Percentiles rank a stretch among this genome's conserved stretches.
These are phyloP conservation scores for Petunia axillaris DNA, from an alignment of 257 asterid genomes.

Conservation along the genomic window DNA sequence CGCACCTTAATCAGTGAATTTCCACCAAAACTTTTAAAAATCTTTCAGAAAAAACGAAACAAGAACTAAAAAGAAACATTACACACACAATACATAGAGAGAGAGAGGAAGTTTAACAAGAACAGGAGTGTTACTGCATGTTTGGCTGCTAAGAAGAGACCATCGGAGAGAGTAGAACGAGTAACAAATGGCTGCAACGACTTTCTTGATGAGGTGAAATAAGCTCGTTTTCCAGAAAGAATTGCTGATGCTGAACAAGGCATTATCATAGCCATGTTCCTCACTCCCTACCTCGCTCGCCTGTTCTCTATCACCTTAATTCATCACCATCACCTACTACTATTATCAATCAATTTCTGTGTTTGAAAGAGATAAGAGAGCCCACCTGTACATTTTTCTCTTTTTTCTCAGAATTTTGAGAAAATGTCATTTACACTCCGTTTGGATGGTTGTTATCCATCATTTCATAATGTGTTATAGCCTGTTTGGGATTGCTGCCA, in stretches of 20 bases:
- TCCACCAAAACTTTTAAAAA: neutral
- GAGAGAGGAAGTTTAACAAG: too few species aligned
- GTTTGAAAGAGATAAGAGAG: constrained; percentile 22
- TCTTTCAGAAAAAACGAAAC: neutral
- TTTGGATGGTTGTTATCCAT: too few species aligned
- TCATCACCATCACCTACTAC: neutral
- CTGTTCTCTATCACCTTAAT: neutral
- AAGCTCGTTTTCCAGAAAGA: neutral
- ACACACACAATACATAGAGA: too few species aligned
- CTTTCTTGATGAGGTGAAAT: constrained; percentile 23
- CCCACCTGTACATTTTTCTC: neutral
- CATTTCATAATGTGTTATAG: too few species aligned
- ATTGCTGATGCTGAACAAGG: constrained; percentile 17
- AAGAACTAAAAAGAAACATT: neutral
- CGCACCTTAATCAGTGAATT: too few species aligned
- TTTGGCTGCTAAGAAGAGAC: constrained; percentile 62
- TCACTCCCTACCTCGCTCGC: neutral
- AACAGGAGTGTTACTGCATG: constrained; percentile 47
- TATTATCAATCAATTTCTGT: neutral
- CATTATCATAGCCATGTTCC: neutral
- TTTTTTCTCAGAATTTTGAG: too few species aligned
- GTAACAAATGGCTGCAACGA: constrained; percentile 33
- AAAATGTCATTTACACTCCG: too few species aligned
- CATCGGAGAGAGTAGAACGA: constrained; percentile 44
- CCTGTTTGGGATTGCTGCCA: too few species aligned